Evolutionary conservation across 192 early-diverging fungal species (phyloP).

Genomic region (Ramicandelaber brevisporus): DNA sequence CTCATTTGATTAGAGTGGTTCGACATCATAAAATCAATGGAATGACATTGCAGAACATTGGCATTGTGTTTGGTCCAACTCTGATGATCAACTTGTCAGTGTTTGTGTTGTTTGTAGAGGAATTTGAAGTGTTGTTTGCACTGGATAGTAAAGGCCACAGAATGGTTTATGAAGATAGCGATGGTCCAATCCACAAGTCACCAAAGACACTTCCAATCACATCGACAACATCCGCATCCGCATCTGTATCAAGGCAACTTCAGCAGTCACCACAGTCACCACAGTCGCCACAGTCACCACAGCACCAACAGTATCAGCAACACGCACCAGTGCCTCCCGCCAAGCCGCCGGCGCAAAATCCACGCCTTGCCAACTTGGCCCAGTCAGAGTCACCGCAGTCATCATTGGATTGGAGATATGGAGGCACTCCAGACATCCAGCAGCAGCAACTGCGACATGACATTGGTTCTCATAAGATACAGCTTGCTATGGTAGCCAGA

Average conservation of each 20-base stretch:
- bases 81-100: conserved; percentile 79
- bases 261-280: background rate
- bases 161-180: conserved; percentile 2
- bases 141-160: conserved; percentile 33
- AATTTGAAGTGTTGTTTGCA: conserved; percentile 67
- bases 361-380: too few relatives aligned
- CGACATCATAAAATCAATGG: conserved; percentile 58
- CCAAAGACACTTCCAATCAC: background rate
- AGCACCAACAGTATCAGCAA: too few relatives aligned
- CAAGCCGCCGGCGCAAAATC: too few relatives aligned
- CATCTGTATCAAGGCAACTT: background rate
- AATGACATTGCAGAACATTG: conserved; percentile 88
- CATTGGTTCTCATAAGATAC: too few relatives aligned
- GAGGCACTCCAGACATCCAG: too few relatives aligned
- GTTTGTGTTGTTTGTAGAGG: conserved; percentile 77
- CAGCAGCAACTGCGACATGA: too few relatives aligned
- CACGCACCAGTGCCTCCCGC: too few relatives aligned
- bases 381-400: too few relatives aligned
- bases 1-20: conserved; percentile 76
- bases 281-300: background rate
- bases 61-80: conserved; percentile 90
- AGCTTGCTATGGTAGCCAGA: too few relatives aligned
- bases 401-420: too few relatives aligned
- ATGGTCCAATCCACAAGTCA: background rate
- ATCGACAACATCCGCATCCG: background rate